Evolutionary conservation across 768 basidiomycete genomes (phyloP).

Genomic region (Plicaturopsis crispa): DNA sequence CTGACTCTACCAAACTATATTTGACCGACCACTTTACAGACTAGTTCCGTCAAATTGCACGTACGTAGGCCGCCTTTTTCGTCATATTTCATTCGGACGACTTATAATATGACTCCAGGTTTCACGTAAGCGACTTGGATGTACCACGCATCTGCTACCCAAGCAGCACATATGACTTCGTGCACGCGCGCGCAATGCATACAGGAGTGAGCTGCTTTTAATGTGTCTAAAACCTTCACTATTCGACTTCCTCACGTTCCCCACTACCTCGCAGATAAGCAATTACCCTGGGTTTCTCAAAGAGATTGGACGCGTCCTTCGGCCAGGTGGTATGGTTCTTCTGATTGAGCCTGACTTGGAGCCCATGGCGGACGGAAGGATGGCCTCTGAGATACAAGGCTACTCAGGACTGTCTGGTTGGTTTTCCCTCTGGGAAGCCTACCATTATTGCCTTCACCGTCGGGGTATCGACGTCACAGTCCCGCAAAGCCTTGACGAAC

Average conservation of each 20-base stretch:
- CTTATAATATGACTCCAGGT: no score
- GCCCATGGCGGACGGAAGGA: constrained; percentile 40
- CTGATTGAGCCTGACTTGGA: constrained; percentile 54
- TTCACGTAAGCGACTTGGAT: constrained; percentile 66
- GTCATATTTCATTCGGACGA: constrained; percentile 6
- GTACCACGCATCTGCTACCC: constrained; percentile 55
- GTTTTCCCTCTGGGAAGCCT: constrained; percentile 58
- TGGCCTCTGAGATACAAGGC: constrained; percentile 23
- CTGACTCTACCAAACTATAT: constrained; percentile 4
- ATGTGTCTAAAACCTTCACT: no score
- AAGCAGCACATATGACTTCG: constrained; percentile 54
- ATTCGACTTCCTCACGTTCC: no score
- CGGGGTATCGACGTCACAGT: constrained; percentile 51
- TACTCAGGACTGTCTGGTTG: constrained; percentile 44
- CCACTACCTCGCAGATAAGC: constrained; percentile 36
- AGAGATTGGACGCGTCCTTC: constrained; percentile 58
- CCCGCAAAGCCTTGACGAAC: constrained; percentile 41
- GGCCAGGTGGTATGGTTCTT: constrained; percentile 63
- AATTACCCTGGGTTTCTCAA: constrained; percentile 53
- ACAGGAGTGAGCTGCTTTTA: constrained; percentile 48
- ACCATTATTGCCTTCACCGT: constrained; percentile 43
- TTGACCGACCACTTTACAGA: no score
- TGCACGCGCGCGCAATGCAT: constrained; percentile 65
- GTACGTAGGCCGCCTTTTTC: constrained; percentile 33
- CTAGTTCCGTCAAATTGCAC: constrained; percentile 66